Base-by-base conservation (phyloP, 257 asterid genomes). In the Sherardia arvensis region DNA sequence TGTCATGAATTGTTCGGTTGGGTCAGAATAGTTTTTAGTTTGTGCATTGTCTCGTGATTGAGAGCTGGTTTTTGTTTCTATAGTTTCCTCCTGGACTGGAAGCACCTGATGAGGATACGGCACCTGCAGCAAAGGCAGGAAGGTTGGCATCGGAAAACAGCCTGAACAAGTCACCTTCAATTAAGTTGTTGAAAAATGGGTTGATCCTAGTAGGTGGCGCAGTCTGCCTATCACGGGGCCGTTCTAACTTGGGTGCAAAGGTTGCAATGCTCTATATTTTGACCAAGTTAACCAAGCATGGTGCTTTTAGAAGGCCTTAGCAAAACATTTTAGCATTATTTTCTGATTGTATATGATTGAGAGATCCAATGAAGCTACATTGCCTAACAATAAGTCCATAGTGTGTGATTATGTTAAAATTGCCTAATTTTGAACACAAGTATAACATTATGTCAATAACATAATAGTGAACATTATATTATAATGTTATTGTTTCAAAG, bases 231-330 rank as follows among this genome's bases (percentile, higher is more conserved):
- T 84, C 88, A 27, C 83, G 88, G 61, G 94, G 92, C 29, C 85
- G 73, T 74, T 79, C 95, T 61, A 80, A 83, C 79, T 77, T 91
- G 76, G 90, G 94, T 64, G 85, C 91, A 45, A 86, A 88, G 79
- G 88, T 86, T 61, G 95, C 94, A 55, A 79, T 88, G 90, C 92
- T 91, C 9, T 91, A 83, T 74, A 65, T 91, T 69, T 70, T 83
- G 76, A 78, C 81, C 82, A 91, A 83, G 77, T 77, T 91, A 53
- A 81, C 83, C 1, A 81, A 80, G 65, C 81, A 74, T 56, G 61
- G 64, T 64, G 56, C 76, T 65, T 71, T 78, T 53, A 38, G 75
- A 20, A 62, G 48, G 64, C 47, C 29, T 49, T 43, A 51, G 53
- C 53, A 48, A 26, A n/a, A 14, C 32, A 11, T 1, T 1, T n/a